Base-by-base conservation (phyloP, 441 rosid genomes). In the Populus hybrid region DNA sequence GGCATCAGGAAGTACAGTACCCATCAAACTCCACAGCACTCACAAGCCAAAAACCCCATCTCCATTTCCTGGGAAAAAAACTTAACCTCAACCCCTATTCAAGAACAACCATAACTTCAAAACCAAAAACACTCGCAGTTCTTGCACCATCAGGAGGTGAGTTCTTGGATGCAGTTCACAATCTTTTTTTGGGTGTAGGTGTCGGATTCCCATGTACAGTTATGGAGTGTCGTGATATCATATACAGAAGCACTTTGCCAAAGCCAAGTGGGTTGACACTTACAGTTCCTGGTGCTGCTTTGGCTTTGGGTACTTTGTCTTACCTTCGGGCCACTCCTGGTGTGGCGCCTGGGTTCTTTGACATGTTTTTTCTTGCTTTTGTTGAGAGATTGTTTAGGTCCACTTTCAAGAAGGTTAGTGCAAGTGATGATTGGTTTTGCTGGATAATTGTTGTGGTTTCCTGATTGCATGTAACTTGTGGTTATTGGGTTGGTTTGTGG, bases 321-420 rank as follows among this genome's bases (percentile, higher is more conserved):
- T 95, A 95, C 80, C 96, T 95, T 3, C 91, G 99, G 99, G 97
- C 97, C 2, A 95, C 98, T 54, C 99, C 98, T 75, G 99, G 99
- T 10, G 99, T 95, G 5, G 97, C 99, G 83, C 99, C 99, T 76
- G 99, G 95, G 35, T 95, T 95, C 82, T 95, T 88, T 76, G 98
- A 95, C 77, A 92, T 95, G 97, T 95, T 93, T 80, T 88, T 95
- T 84, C 92, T 95, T 73, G 97, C 99, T 80, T 93, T 93, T 81
- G 85, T 89, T 67, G 98, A 95, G 89, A 89, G 97, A 79, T 36
- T 91, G 75, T 89, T 91, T 77, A 85, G 98, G 81, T 91, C 92
- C 57, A 89, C 94, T 72, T 93, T 76, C 61, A 88, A 79, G 76
- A 95, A 90, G 97, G 99, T 92, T 38, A 64, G 85, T 50, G 40